Evolutionary conservation across 139 green algal species (phyloP).

Genomic region (Raphidocelis subcapitata): DNA sequence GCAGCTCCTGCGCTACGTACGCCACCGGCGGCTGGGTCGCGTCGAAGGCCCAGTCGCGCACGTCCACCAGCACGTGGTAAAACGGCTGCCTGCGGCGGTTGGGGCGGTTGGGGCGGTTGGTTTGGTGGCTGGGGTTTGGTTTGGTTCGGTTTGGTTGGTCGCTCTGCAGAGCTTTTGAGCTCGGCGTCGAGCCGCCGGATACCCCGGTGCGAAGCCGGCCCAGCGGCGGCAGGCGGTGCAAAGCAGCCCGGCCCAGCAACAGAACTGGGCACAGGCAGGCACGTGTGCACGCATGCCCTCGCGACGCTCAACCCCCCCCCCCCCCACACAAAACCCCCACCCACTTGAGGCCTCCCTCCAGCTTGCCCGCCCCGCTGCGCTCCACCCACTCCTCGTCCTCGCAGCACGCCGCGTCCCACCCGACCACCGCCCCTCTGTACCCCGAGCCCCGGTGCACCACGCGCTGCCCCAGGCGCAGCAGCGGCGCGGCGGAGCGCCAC

Average conservation of each 20-base stretch:
- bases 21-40: conserved; percentile 61
- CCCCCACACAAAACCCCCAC: no score
- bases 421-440: conserved; percentile 67
- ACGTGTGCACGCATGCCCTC: no score
- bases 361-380: conserved; percentile 14
- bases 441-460: conserved; percentile 56
- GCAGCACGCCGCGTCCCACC: conserved; percentile 78
- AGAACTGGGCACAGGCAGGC: neutral
- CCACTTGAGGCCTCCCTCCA: conserved; percentile 15
- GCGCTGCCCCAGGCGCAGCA: conserved; percentile 66
- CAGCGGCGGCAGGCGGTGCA: no score
- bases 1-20: conserved; percentile 73
- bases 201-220: no score
- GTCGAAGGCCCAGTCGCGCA: conserved; percentile 63
- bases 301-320: no score
- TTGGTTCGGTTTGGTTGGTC: no score
- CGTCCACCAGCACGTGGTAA: conserved; percentile 74
- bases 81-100: conserved; percentile 35
- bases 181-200: no score
- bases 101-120: no score
- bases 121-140: no score
- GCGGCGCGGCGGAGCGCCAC: conserved; percentile 25
- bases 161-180: no score
- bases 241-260: no score
- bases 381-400: conserved; percentile 69